phyloP scores from a whole-genome alignment of 2,329 filamentous ascomycete species.

The Pestalotiopsis sp. region DNA sequence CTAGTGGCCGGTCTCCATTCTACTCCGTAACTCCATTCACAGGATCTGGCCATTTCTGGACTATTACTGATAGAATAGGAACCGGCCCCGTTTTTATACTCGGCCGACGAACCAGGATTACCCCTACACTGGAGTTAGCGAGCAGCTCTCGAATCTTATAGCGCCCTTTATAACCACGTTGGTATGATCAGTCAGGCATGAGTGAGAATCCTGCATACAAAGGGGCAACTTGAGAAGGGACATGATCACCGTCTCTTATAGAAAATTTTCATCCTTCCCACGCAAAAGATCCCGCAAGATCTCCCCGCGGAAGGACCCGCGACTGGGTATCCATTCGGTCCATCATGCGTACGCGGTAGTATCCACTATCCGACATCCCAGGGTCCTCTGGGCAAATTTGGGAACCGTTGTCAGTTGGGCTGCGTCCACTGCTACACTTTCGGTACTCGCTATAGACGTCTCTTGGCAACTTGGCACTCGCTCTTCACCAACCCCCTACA shows the following conservation, averaged over 20 bases:
- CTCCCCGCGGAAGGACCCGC: not conserved
- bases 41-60: not conserved
- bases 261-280: not conserved
- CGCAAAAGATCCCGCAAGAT: not conserved
- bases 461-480: not conserved
- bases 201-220: not conserved
- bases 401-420: not conserved
- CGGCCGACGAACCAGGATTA: not conserved
- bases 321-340: not conserved
- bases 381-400: not conserved
- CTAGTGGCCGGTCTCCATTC: no score
- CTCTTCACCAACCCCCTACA: not conserved
- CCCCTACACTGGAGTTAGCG: not conserved
- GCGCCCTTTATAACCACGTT: not conserved
- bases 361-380: not conserved
- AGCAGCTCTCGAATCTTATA: not conserved
- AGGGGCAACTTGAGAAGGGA: not conserved
- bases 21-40: not conserved
- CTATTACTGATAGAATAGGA: not conserved
- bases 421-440: not conserved
- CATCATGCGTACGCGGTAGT: not conserved
- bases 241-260: not conserved
- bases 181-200: not conserved
- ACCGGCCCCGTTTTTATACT: not conserved
- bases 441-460: not conserved